Base-by-base conservation (phyloP, 495 filamentous ascomycete genomes). In the Neurospora discreta region DNA sequence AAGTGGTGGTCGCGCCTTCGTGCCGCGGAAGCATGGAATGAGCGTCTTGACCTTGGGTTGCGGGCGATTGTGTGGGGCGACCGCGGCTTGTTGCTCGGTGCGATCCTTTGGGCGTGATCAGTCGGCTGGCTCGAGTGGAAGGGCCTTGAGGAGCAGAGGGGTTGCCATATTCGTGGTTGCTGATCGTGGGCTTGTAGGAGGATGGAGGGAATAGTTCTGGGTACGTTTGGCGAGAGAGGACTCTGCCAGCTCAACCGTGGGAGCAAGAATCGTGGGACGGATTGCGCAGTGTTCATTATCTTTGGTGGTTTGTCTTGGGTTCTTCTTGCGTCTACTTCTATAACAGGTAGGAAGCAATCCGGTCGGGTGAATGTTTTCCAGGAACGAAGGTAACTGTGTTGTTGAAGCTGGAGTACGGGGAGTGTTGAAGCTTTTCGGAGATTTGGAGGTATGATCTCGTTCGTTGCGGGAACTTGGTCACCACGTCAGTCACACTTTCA, bases 401-500 rank as follows among this genome's bases (percentile, higher is more conserved):
- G 52, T 60, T 33, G 52, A 36, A 36, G 18, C 26, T 7, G 52
- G 52, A 33, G 15, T 33, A 60, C 13, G 23, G 26, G 52, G 33
- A 60, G 23, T 33, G 0, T 26, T 65, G 52, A 26, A 65, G 52
- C 52, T 65, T 4, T 15, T 60, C 26, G 52, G 52, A 33, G 15
- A 65, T 65, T 65, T 65, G 52, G 93, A 68, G 98, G 86, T 92
- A 95, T 97, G 18, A 92, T 93, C 15, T 95, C 89, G 76, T 99
- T 95, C 89, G 76, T 99, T 98, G 77, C 93, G 96, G 46, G 97
- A 87, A 3, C 72, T 93, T 98, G 95, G 72, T 96, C 52, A 65
- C 52, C 52, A 65, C 52, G 52, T 65, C 52, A 33, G 26, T 65
- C 26, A 65, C 52, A 33, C 52, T 33, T 65, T 18, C 26, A 65